phyloP scores from a whole-genome alignment of 2,329 filamentous ascomycete species.

The Talaromyces sp. region DNA sequence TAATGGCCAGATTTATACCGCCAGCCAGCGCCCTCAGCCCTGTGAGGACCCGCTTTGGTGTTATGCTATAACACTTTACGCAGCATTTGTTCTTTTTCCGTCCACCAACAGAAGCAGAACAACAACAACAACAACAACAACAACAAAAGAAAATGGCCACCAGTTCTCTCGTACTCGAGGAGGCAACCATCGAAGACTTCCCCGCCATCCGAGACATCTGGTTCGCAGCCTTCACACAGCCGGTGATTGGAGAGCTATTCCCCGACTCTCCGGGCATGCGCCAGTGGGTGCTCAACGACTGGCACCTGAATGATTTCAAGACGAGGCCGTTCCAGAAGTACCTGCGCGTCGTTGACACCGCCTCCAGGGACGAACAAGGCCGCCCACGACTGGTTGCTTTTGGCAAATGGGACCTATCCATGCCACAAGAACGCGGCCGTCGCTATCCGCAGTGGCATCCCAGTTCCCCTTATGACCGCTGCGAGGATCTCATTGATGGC shows the following conservation, averaged over 20 bases:
- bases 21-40: too few relatives aligned
- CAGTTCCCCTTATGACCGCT: conserved; percentile 15
- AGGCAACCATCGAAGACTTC: conserved; percentile 19
- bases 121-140: neutral
- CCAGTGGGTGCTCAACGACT: conserved; percentile 20
- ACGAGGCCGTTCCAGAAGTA: conserved; percentile 21
- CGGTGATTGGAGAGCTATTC: conserved; percentile 16
- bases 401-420: conserved; percentile 25
- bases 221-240: conserved; percentile 21
- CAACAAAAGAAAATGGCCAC: conserved; percentile 1
- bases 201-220: conserved; percentile 20
- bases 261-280: conserved; percentile 24
- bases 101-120: neutral
- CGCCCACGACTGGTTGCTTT: conserved; percentile 19
- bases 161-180: conserved; percentile 13
- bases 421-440: conserved; percentile 18
- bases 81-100: neutral
- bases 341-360: conserved; percentile 23
- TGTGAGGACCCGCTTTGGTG: neutral
- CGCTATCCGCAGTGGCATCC: conserved; percentile 25
- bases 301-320: conserved; percentile 17
- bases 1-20: too few relatives aligned
- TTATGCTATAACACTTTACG: conserved; percentile 4
- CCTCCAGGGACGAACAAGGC: conserved; percentile 9
- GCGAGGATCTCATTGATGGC: conserved; percentile 16